phyloP scores from a whole-genome alignment of 108 stramenopile species.

The Pseudonitzschia multistriata region DNA sequence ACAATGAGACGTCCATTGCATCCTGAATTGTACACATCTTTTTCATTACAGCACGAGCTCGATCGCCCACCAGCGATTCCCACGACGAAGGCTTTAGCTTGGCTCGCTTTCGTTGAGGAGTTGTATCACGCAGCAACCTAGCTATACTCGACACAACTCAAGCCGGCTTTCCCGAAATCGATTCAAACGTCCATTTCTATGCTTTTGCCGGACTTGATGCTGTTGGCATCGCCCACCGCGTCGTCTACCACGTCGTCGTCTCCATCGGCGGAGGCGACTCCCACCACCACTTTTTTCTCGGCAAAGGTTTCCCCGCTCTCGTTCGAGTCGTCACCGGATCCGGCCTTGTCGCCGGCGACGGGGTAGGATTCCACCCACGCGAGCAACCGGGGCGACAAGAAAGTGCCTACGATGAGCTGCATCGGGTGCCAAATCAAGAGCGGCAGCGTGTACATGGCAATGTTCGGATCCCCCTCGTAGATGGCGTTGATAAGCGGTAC shows the following conservation, averaged over 20 bases:
- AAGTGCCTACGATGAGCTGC: slow-evolving; percentile 62
- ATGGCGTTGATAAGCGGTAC: slow-evolving; percentile 74
- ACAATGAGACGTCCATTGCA: too few species aligned
- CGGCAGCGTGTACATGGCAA: slow-evolving; percentile 64
- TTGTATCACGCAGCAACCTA: too few species aligned
- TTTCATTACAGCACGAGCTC: too few species aligned
- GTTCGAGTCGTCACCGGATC: background rate
- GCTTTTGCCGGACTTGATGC: background rate
- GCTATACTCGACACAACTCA: too few species aligned
- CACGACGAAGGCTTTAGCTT: too few species aligned
- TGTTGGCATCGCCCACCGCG: background rate
- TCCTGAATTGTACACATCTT: too few species aligned
- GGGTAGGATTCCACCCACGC: slow-evolving; percentile 36
- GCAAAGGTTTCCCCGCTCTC: background rate
- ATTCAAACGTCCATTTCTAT: background rate
- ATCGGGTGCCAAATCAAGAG: slow-evolving; percentile 76
- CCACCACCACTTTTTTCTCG: background rate
- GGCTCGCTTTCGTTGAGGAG: too few species aligned
- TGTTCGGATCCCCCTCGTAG: slow-evolving; percentile 42
- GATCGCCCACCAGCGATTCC: too few species aligned
- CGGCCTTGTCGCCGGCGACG: background rate
- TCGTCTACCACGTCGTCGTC: background rate
- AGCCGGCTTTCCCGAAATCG: too few species aligned
- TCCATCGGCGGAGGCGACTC: background rate
- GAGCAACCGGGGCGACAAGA: slow-evolving; percentile 36